These are phyloP conservation scores for Perkinsus chesapeaki DNA, from an alignment of 169 alveolate species.

Conservation along the genomic window DNA sequence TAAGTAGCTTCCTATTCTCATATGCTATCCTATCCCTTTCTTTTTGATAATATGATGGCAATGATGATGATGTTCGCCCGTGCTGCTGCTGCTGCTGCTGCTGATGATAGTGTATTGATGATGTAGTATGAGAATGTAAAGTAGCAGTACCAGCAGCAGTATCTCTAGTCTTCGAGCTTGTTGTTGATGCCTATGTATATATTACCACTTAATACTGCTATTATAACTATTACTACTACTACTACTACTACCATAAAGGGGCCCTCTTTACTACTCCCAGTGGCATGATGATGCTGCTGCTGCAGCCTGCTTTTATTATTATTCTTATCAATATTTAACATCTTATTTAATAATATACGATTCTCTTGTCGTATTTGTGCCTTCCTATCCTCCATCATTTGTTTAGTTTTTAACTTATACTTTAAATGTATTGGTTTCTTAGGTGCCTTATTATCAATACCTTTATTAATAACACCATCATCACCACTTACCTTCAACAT, in stretches of 20 bases:
- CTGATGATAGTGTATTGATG: too few species aligned
- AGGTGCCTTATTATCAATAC: constrained; percentile 7
- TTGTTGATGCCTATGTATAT: too few species aligned
- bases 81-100: background rate
- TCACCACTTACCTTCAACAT: background rate
- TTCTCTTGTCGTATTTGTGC: constrained; percentile 13
- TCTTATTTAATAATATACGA: constrained; percentile 15
- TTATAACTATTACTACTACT: too few species aligned
- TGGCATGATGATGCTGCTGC: background rate
- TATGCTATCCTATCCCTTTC: background rate
- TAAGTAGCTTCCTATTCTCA: background rate
- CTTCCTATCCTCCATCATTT: background rate
- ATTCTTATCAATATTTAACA: constrained; percentile 17
- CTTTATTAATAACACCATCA: background rate
- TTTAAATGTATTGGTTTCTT: background rate
- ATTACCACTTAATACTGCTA: too few species aligned
- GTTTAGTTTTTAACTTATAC: constrained; percentile 6
- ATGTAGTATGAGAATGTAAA: too few species aligned
- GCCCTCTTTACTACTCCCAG: too few species aligned
- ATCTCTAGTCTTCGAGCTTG: too few species aligned
- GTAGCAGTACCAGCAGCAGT: too few species aligned
- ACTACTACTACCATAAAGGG: too few species aligned
- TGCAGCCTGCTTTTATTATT: background rate
- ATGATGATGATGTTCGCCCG: too few species aligned
- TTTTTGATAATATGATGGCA: background rate